A percentile compares a stretch with the other conserved stretches of the same genome.
Conservation (phyloP, 306 rosid species). For the Phaseolus lunatus region DNA sequence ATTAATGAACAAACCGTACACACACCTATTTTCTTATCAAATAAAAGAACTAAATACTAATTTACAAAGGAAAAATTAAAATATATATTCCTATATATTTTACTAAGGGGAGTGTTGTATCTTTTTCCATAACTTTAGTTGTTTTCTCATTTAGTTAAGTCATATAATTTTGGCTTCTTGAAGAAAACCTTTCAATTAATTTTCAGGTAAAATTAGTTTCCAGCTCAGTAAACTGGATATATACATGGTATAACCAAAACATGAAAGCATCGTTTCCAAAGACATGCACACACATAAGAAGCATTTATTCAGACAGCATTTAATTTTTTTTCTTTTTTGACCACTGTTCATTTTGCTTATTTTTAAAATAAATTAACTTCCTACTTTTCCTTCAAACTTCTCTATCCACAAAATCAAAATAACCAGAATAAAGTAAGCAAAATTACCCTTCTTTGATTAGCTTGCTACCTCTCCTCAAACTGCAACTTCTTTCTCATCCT, state of each 20-base stretch:
- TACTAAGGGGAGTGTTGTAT: not conserved
- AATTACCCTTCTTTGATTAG: constrained; percentile 89
- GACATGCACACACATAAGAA: not conserved
- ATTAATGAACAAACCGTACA: no score
- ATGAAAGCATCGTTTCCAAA: not conserved
- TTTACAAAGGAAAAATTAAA: not conserved
- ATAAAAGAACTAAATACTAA: constrained; percentile 26
- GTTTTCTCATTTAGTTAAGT: not conserved
- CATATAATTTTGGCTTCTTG: not conserved
- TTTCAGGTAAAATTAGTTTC: no score
- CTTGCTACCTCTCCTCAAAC: constrained; percentile 82
- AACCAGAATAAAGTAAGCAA: constrained; percentile 9
- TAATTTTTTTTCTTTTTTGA: not conserved
- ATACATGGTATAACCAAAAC: no score
- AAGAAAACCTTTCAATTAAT: not conserved
- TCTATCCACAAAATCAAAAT: constrained; percentile 27
- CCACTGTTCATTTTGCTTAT: constrained; percentile 4
- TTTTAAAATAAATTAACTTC: not conserved
- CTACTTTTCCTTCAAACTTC: not conserved
- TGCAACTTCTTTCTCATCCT: constrained; percentile 77
- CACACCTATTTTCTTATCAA: no score
- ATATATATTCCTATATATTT: not conserved
- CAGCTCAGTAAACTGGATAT: no score
- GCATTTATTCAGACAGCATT: constrained; percentile 13
- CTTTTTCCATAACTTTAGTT: not conserved